Conservation (phyloP, 208 protist genomes). For the Angomonas deanei region DNA sequence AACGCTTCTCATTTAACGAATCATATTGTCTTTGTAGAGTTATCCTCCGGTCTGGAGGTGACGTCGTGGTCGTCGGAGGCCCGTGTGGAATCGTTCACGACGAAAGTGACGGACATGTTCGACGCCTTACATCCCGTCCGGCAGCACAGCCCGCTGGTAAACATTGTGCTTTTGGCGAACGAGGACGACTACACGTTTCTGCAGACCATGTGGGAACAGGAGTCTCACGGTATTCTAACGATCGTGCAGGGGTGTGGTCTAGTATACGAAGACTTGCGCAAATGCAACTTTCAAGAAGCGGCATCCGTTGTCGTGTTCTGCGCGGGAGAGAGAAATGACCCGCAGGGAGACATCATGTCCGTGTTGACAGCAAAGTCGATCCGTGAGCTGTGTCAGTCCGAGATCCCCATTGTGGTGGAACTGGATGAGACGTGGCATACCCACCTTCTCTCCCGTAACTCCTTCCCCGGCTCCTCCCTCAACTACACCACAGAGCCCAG, state of each 20-base stretch:
- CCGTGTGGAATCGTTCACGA: slow-evolving; percentile 14
- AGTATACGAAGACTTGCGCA: slow-evolving; percentile 23
- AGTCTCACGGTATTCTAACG: slow-evolving; percentile 14
- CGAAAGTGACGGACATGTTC: slow-evolving; percentile 36
- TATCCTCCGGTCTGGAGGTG: slow-evolving; percentile 29
- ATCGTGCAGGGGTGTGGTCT: slow-evolving; percentile 35
- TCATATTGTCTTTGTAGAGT: slow-evolving; percentile 39
- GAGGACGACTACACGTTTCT: slow-evolving; percentile 28
- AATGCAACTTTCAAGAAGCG: slow-evolving; percentile 25
- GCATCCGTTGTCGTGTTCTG: slow-evolving; percentile 30
- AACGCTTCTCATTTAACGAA: slow-evolving; percentile 17
- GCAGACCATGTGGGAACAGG: slow-evolving; percentile 30
- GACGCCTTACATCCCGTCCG: slow-evolving; percentile 28
- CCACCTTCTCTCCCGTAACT: slow-evolving; percentile 12
- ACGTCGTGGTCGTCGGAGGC: slow-evolving; percentile 24
- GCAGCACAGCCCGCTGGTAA: slow-evolving; percentile 22
- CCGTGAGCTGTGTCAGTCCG: slow-evolving; percentile 12
- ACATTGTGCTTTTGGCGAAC: slow-evolving; percentile 28
- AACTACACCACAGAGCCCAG: slow-evolving; percentile 21
- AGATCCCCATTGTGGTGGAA: slow-evolving; percentile 29
- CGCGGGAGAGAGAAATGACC: slow-evolving; percentile 29
- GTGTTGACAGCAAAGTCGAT: slow-evolving; percentile 23
- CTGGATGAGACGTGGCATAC: slow-evolving; percentile 22
- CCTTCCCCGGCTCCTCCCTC: slow-evolving; percentile 6
- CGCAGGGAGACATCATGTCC: slow-evolving; percentile 29